Evolutionary conservation across 1,284 basidiomycete species (phyloP).

Genomic region (Ustanciosporium gigantosporum): DNA sequence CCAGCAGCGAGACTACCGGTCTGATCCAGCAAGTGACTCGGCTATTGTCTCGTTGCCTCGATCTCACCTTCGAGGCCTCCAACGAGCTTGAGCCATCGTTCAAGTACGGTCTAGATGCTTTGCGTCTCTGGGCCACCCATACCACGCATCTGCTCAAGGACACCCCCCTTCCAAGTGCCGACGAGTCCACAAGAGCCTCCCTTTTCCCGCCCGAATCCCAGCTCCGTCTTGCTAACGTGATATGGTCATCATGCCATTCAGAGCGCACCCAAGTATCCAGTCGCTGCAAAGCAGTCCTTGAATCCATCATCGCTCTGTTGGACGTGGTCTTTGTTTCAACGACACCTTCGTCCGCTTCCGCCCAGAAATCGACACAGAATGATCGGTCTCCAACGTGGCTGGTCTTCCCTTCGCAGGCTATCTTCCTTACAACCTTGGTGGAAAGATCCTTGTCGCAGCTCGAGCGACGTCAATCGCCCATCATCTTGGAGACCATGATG

Average conservation of each 20-base stretch:
- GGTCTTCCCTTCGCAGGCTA: conserved; percentile 11
- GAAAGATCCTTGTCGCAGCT: conserved; percentile 18
- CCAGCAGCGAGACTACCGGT: conserved; percentile 6
- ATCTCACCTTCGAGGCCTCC: conserved; percentile 14
- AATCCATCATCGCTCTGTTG: conserved; percentile 14
- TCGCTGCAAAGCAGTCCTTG: conserved; percentile 24
- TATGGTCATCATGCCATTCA: conserved; percentile 37
- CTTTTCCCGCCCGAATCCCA: conserved; percentile 21
- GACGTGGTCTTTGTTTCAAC: conserved; percentile 11
- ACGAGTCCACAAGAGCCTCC: conserved; percentile 2
- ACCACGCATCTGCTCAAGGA: conserved; percentile 4
- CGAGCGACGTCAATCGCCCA: conserved; percentile 37
- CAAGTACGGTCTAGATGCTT: conserved; percentile 37
- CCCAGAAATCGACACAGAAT: background rate
- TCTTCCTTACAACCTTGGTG: conserved; percentile 18
- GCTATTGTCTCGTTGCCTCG: conserved; percentile 20
- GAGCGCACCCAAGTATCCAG: conserved; percentile 29
- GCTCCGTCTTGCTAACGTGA: conserved; percentile 24
- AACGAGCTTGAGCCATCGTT: conserved; percentile 25
- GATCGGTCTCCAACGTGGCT: background rate
- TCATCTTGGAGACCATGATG: conserved; percentile 30
- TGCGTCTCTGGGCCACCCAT: conserved; percentile 27
- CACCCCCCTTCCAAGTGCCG: conserved; percentile 1
- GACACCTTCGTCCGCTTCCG: too few relatives aligned
- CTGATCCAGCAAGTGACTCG: background rate